These are phyloP conservation scores for Colletotrichum cereale DNA, from an alignment of 2,329 filamentous ascomycete species.

Conservation along the genomic window DNA sequence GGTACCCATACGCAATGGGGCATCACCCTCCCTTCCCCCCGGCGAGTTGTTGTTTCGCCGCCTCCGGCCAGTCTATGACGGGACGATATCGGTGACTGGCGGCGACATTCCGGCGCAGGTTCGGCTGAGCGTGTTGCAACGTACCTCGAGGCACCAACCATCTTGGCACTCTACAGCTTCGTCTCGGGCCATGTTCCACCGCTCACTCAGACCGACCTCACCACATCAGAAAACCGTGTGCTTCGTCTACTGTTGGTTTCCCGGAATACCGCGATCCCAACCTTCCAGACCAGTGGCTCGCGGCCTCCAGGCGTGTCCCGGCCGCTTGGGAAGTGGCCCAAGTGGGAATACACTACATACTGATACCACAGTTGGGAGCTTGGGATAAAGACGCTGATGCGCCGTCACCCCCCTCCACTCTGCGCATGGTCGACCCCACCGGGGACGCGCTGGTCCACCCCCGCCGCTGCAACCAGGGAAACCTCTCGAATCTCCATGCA, in stretches of 20 bases:
- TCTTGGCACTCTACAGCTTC: not conserved
- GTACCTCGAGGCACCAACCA: not conserved
- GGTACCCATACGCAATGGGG: not conserved
- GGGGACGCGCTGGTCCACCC: not conserved
- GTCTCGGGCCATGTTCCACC: not conserved
- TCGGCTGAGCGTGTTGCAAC: not conserved
- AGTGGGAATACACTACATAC: not conserved
- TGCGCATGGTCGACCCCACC: constrained; percentile 4
- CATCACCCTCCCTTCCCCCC: not conserved
- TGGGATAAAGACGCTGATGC: constrained; percentile 25
- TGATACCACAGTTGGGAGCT: not conserved
- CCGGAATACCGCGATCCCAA: constrained; percentile 10
- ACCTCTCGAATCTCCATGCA: not conserved
- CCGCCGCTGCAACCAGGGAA: not conserved
- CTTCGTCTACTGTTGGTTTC: not conserved
- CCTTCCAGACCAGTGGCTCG: constrained; percentile 9
- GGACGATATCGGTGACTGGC: not conserved
- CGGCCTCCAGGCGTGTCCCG: constrained; percentile 3
- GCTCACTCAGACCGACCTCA: not conserved
- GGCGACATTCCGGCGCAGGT: constrained; percentile 12
- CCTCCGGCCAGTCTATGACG: not conserved
- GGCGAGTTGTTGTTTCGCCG: not conserved
- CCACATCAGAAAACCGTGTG: not conserved
- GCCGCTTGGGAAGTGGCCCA: not conserved
- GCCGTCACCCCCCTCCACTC: not conserved